Base-by-base conservation (phyloP, 768 basidiomycete species). In the Tulasnella sp. region DNA sequence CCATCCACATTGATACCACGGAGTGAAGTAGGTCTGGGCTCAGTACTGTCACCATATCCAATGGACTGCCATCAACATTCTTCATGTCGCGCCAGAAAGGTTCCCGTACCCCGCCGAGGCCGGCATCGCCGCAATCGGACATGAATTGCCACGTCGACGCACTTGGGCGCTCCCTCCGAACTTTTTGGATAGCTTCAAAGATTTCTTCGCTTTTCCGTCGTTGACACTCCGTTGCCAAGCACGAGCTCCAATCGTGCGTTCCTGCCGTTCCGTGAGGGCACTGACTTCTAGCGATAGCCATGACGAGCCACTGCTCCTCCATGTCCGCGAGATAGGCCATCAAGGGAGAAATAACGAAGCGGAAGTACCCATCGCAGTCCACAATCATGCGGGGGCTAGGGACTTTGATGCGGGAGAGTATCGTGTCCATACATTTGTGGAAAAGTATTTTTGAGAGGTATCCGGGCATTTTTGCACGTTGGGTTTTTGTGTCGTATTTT, bases 111-210 rank as follows among this genome's bases (percentile, higher is more conserved):
- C 40, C 40, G 40, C 40, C 40, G 40, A 42, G 40, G 40, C 40
- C 40, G 40, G 12, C 17, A 17, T 42, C 17, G 40, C 40, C 40
- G 40, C 40, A 42, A 42, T 42, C 40, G 12, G 40, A 42, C 40
- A 42, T 14, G 36, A 71, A 71, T 40, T 71, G 71, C 86, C 76
- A 88, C 86, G 0, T 86, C 87, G 76, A 86, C 84, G 79, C 87
- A 85, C 0, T 83, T 83, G 9, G 84, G 79, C 76, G 83, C 84
- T 0, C 80, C 79, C 15, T 40, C 39, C 15, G 34, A 38, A 39
- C 15, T n/a, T 34, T 34, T 75, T 70, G 25, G 52, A 77, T 64
- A 4, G 25, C 25, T 11, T 68, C 40, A 14, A n/a, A 70, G 70
- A 29, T n/a, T 75, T 45, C 25, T 38, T 77, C 40, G 40, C 40